Conservation (phyloP, 202 grass and related monocot genomes). For the Saccharum hybrid region DNA sequence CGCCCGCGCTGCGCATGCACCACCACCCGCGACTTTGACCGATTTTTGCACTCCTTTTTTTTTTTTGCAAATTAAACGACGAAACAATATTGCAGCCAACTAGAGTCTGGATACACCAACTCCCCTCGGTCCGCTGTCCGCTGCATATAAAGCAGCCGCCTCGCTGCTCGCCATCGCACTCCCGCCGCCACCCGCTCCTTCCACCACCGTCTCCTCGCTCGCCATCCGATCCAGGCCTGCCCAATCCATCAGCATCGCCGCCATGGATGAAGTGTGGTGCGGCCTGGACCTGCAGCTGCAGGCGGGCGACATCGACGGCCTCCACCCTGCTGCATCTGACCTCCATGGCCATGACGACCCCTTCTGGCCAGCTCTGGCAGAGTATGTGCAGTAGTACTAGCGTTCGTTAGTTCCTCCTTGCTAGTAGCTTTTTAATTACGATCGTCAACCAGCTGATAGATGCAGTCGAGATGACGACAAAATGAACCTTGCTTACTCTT, state of each 20-base stretch:
- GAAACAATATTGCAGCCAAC: not conserved
- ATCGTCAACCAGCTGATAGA: too few relatives aligned
- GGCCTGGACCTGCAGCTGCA: conserved; percentile 43
- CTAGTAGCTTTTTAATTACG: too few relatives aligned
- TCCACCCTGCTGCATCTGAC: not conserved
- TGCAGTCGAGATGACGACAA: too few relatives aligned
- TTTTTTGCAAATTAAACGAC: too few relatives aligned
- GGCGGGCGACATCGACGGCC: conserved; percentile 35
- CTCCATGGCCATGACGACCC: conserved; percentile 12
- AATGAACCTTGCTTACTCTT: too few relatives aligned
- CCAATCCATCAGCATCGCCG: not conserved
- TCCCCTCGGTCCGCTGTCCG: not conserved
- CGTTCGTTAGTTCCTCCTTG: too few relatives aligned
- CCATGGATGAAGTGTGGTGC: conserved; percentile 59
- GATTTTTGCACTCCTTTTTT: too few relatives aligned
- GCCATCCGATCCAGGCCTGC: too few relatives aligned
- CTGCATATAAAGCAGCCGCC: conserved; percentile 35
- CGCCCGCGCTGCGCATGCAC: not conserved
- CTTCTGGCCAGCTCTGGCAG: conserved; percentile 47
- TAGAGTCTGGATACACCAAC: conserved; percentile 4
- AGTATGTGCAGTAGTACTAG: not conserved
- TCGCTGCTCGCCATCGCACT: conserved; percentile 2
- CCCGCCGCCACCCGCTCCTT: not conserved
- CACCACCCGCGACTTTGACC: conserved; percentile 37
- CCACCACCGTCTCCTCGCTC: too few relatives aligned